Evolutionary conservation across 2,329 filamentous ascomycete genomes (phyloP).

Genomic region (Cladosporium phlei): DNA sequence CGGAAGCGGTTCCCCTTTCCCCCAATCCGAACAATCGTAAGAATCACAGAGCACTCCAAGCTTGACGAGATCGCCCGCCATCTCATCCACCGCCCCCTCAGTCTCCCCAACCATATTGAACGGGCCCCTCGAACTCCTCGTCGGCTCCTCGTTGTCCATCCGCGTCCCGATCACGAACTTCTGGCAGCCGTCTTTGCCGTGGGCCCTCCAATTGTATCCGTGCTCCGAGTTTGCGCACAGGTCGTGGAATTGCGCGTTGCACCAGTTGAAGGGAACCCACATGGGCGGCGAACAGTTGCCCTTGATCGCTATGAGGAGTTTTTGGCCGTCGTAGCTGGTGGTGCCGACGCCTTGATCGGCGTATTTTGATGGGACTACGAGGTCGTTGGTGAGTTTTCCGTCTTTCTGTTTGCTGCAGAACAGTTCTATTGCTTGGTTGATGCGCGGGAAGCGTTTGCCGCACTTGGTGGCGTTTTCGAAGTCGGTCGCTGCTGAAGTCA

Average conservation of each 20-base stretch:
- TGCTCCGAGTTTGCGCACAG: conserved; percentile 19
- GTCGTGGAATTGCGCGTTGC: conserved; percentile 22
- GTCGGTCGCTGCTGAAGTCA: conserved; percentile 15
- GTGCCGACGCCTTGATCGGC: conserved; percentile 15
- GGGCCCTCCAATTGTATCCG: neutral
- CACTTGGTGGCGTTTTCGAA: conserved; percentile 21
- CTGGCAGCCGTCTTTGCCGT: conserved; percentile 4
- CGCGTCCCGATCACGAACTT: conserved; percentile 7
- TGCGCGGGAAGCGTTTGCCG: conserved; percentile 18
- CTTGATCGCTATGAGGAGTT: conserved; percentile 9
- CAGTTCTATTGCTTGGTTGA: conserved; percentile 20
- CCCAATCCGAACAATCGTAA: too few relatives aligned
- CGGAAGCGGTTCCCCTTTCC: too few relatives aligned
- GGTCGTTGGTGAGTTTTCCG: conserved; percentile 14
- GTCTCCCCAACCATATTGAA: too few relatives aligned
- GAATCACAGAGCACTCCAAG: too few relatives aligned
- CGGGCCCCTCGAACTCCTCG: too few relatives aligned
- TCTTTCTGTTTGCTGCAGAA: conserved; percentile 18
- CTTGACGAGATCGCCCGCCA: too few relatives aligned
- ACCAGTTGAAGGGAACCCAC: conserved; percentile 23
- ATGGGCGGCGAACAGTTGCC: conserved; percentile 20
- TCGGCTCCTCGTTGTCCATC: too few relatives aligned
- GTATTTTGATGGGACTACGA: conserved; percentile 18
- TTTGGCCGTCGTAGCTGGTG: conserved; percentile 14
- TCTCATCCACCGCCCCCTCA: too few relatives aligned